Evolutionary conservation across 495 filamentous ascomycete genomes (phyloP).

Genomic region (Elaphomyces granulatus): DNA sequence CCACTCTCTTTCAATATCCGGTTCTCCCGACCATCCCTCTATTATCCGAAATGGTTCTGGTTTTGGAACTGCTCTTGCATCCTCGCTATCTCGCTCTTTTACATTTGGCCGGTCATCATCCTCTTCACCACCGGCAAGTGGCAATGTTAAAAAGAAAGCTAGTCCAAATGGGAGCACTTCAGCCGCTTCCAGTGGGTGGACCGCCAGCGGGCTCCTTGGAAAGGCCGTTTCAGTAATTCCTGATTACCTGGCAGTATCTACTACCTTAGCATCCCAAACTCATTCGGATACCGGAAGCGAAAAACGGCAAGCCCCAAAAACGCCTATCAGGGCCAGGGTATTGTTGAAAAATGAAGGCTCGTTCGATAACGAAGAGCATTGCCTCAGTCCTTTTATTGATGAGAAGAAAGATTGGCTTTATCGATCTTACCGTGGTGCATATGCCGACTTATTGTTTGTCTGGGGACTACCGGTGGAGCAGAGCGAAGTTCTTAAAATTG

Average conservation of each 20-base stretch:
- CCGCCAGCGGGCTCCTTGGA: constrained; percentile 42
- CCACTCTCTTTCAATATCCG: constrained; percentile 47
- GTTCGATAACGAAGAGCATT: constrained; percentile 66
- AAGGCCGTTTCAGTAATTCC: constrained; percentile 20
- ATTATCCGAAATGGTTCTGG: constrained; percentile 29
- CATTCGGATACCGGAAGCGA: constrained; percentile 37
- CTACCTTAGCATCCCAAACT: constrained; percentile 18
- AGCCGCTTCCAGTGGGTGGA: constrained; percentile 49
- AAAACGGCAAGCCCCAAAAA: constrained; percentile 14
- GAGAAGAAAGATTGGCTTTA: constrained; percentile 44
- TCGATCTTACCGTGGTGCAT: constrained; percentile 56
- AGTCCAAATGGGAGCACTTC: constrained; percentile 54
- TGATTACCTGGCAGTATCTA: constrained; percentile 13
- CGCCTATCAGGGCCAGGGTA: constrained; percentile 36
- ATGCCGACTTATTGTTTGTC: constrained; percentile 66
- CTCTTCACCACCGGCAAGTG: constrained; percentile 47
- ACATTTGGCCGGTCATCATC: constrained; percentile 49
- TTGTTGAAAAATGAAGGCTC: constrained; percentile 59
- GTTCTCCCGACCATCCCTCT: constrained; percentile 52
- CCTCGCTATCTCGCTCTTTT: constrained; percentile 59
- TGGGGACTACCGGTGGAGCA: constrained; percentile 67
- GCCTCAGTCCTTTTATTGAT: constrained; percentile 55
- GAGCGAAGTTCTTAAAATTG: constrained; percentile 73
- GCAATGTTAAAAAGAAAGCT: constrained; percentile 39
- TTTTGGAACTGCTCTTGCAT: constrained; percentile 46